These are phyloP conservation scores for Sporisorium reilianum DNA, from an alignment of 1,284 basidiomycete genomes.

Conservation along the genomic window DNA sequence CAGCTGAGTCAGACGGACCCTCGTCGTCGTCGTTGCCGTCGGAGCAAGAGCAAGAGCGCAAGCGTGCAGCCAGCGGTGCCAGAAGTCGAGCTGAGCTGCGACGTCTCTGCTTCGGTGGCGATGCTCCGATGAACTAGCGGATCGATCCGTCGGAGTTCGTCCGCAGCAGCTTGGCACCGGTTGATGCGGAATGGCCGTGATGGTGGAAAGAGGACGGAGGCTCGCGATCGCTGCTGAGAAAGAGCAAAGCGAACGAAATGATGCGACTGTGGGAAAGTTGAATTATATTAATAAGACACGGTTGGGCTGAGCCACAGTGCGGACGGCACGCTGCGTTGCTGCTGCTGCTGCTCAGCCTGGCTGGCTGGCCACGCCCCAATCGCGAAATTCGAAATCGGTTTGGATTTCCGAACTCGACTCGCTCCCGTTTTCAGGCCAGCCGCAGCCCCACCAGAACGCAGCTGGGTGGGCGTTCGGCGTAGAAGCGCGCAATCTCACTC, in stretches of 20 bases:
- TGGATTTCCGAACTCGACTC: neutral
- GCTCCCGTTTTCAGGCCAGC: neutral
- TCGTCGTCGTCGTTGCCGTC: no score
- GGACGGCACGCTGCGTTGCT: neutral
- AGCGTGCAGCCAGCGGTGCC: no score
- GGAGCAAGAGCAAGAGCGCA: neutral
- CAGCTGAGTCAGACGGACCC: neutral
- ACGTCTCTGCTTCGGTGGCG: neutral
- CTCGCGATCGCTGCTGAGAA: neutral
- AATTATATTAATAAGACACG: neutral
- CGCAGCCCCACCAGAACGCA: no score
- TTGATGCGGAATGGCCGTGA: neutral
- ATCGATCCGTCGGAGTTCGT: neutral
- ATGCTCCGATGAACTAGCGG: neutral
- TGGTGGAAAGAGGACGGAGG: neutral
- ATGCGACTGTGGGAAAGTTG: no score
- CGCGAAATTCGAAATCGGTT: slow-evolving; percentile 5
- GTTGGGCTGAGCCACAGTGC: slow-evolving; percentile 3
- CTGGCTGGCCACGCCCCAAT: neutral
- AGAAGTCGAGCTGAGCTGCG: no score
- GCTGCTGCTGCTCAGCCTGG: neutral
- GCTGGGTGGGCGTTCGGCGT: neutral
- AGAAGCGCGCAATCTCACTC: neutral
- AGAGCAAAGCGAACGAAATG: no score
- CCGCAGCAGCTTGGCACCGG: no score